Conservation (phyloP, 2,329 filamentous ascomycete species). For the Ilyonectria destructans region DNA sequence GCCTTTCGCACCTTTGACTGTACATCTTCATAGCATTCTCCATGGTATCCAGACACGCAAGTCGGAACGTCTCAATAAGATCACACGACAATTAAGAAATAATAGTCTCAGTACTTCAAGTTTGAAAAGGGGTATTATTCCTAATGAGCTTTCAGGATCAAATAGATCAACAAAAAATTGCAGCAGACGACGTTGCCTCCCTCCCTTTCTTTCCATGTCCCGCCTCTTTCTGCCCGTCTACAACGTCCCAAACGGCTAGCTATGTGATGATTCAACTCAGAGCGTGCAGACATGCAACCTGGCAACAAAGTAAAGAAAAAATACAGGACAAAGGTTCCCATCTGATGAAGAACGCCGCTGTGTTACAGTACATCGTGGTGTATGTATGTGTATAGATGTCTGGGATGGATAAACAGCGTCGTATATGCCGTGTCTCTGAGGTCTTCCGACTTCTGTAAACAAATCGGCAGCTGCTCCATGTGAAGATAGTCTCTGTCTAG, state of each 20-base stretch:
- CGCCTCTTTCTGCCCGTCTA: conserved; percentile 29
- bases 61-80: no score
- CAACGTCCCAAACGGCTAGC: conserved; percentile 25
- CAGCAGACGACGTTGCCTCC: conserved; percentile 37
- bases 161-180: conserved; percentile 44
- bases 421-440: conserved; percentile 34
- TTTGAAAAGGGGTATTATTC: conserved; percentile 50
- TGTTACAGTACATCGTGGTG: conserved; percentile 32
- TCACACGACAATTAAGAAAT: no score
- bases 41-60: neutral
- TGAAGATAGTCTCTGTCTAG: conserved; percentile 37
- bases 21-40: no score
- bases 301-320: conserved; percentile 21
- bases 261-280: conserved; percentile 26
- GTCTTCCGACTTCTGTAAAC: conserved; percentile 37
- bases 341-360: conserved; percentile 38
- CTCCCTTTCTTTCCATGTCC: conserved; percentile 23
- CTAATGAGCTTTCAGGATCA: conserved; percentile 48
- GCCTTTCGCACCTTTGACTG: no score
- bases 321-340: conserved; percentile 6
- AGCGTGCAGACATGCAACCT: conserved; percentile 31
- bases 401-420: conserved; percentile 40
- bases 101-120: conserved; percentile 1
- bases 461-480: conserved; percentile 40
- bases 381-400: conserved; percentile 43